Percentiles rank a stretch among this genome's conserved stretches.
phyloP scores from a whole-genome alignment of 1,284 basidiomycete genomes.

The Cryptococcus deneoformans region DNA sequence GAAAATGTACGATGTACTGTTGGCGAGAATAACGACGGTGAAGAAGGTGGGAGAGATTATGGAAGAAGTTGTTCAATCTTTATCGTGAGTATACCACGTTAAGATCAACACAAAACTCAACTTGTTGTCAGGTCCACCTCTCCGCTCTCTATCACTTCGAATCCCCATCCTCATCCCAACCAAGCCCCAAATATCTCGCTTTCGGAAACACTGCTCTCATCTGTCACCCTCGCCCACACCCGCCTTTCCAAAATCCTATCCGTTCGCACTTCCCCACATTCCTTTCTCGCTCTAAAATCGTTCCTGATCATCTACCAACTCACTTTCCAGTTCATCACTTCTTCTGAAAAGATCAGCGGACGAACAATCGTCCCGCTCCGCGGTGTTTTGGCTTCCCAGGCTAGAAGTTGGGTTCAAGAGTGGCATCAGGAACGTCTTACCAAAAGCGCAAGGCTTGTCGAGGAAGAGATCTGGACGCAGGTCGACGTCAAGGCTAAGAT shows the following conservation, averaged over 20 bases:
- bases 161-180: neutral
- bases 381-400: slow-evolving; percentile 72
- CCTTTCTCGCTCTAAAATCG: slow-evolving; percentile 63
- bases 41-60: slow-evolving; percentile 65
- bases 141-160: neutral
- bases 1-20: slow-evolving; percentile 62
- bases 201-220: slow-evolving; percentile 73
- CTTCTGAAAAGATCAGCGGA: slow-evolving; percentile 76
- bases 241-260: slow-evolving; percentile 74
- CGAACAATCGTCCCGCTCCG: slow-evolving; percentile 90
- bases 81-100: slow-evolving; percentile 13
- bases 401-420: slow-evolving; percentile 77
- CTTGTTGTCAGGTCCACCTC: neutral
- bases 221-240: slow-evolving; percentile 78
- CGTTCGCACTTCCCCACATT: slow-evolving; percentile 73
- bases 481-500: slow-evolving; percentile 65
- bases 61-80: slow-evolving; percentile 57
- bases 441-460: slow-evolving; percentile 78
- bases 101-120: neutral
- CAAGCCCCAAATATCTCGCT: slow-evolving; percentile 41
- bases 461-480: slow-evolving; percentile 57
- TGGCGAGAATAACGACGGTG: slow-evolving; percentile 68
- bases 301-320: slow-evolving; percentile 81
- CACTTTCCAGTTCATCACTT: slow-evolving; percentile 85
- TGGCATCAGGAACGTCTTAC: slow-evolving; percentile 85